phyloP scores from a whole-genome alignment of 805 yeast genomes.

The Jamesozyma spencerorum region DNA sequence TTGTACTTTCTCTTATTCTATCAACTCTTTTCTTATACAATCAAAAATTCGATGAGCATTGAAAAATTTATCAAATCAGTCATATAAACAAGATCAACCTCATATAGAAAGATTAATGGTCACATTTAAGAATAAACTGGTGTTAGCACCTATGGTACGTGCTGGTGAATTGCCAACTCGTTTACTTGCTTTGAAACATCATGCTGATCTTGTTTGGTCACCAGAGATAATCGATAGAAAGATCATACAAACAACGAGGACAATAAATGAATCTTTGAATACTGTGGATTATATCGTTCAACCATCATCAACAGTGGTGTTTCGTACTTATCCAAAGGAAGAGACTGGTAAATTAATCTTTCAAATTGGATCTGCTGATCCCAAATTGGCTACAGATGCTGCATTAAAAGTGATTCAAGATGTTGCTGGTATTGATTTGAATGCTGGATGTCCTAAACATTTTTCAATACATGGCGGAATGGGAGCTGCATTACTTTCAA shows the following conservation, averaged over 20 bases:
- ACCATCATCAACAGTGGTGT: constrained; percentile 42
- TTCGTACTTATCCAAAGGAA: constrained; percentile 56
- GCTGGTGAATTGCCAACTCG: constrained; percentile 92
- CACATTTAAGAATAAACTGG: constrained; percentile 52
- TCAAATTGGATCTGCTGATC: constrained; percentile 82
- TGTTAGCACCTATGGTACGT: constrained; percentile 94
- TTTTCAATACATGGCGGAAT: constrained; percentile 91
- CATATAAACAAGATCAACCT: background rate
- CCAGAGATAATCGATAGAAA: constrained; percentile 92
- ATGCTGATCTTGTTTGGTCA: constrained; percentile 92
- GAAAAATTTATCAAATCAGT: background rate
- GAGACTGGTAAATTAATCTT: constrained; percentile 69
- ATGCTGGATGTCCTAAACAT: constrained; percentile 96
- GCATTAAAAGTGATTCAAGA: constrained; percentile 73
- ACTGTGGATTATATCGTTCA: constrained; percentile 52
- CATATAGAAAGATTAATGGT: too few species aligned
- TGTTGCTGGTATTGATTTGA: constrained; percentile 87
- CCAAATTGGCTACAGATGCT: constrained; percentile 82
- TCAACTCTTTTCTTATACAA: too few species aligned
- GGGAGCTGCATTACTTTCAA: constrained; percentile 87
- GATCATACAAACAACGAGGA: constrained; percentile 58
- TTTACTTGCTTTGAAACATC: constrained; percentile 65
- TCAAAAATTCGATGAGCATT: background rate
- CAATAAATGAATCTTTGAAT: constrained; percentile 43
- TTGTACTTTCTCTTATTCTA: background rate